Evolutionary conservation across 129 eudicot species (phyloP).

Genomic region (Pittosporum tobira): DNA sequence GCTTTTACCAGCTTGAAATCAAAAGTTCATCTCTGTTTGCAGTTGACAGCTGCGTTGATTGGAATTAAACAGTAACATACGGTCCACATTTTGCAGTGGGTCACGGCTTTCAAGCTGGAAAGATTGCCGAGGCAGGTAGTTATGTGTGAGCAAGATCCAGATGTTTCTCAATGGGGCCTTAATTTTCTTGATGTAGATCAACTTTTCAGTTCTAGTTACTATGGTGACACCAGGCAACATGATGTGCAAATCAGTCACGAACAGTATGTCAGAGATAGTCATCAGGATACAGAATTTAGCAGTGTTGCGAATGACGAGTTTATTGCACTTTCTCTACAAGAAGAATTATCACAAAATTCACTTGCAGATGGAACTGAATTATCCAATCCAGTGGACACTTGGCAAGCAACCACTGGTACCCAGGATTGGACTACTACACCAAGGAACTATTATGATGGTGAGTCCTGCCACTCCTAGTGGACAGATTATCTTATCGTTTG

Average conservation of each 20-base stretch:
- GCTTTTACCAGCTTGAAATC: background rate
- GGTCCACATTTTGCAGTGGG: constrained; percentile 6
- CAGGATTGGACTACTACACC: constrained; percentile 39
- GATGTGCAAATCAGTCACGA: constrained; percentile 51
- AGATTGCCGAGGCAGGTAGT: constrained; percentile 8
- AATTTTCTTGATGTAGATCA: constrained; percentile 53
- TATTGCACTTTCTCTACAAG: constrained; percentile 67
- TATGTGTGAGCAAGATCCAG: constrained; percentile 63
- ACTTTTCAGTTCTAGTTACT: constrained; percentile 48
- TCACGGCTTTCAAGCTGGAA: background rate
- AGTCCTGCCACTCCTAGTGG: constrained; percentile 1
- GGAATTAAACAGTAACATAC: background rate
- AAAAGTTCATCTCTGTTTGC: background rate
- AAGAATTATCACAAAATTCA: constrained; percentile 59
- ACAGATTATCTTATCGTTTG: background rate
- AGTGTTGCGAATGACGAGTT: constrained; percentile 50
- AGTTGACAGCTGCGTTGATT: background rate
- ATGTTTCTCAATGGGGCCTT: constrained; percentile 59
- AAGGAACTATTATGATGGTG: constrained; percentile 47
- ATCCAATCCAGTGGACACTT: constrained; percentile 26
- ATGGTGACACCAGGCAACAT: constrained; percentile 55
- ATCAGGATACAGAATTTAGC: constrained; percentile 26
- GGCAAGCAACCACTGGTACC: constrained; percentile 27
- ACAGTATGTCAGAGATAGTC: constrained; percentile 33
- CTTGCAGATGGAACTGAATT: constrained; percentile 43